Conservation (phyloP, 768 basidiomycete genomes). For the Leccinum subtestaceum region DNA sequence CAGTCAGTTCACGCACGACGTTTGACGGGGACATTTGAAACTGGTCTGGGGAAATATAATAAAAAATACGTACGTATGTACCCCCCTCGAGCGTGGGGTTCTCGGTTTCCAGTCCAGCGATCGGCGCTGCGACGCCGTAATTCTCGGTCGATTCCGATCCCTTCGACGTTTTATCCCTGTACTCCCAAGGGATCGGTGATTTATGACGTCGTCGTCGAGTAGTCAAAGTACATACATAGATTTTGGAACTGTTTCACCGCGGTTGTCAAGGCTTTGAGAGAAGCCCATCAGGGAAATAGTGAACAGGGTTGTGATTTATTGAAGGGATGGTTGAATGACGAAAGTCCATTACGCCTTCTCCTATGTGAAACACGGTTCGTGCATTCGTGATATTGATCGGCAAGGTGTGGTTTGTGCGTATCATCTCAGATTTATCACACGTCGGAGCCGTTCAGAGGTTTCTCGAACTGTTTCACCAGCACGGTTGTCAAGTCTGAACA, state of each 20-base stretch:
- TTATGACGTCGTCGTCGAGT: not conserved
- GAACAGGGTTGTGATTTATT: constrained; percentile 1
- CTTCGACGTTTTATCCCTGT: not conserved
- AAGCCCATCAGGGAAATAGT: not conserved
- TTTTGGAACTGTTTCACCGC: not conserved
- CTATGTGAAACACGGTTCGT: not conserved
- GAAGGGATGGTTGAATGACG: not conserved
- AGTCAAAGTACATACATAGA: not conserved
- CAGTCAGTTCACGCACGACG: not conserved
- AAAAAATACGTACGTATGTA: not conserved
- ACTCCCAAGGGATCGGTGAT: not conserved
- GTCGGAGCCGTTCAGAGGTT: not conserved
- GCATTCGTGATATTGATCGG: not conserved
- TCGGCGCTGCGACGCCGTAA: not conserved
- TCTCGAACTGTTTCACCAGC: not conserved
- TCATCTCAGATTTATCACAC: not conserved
- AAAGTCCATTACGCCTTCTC: not conserved
- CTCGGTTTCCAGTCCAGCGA: not conserved
- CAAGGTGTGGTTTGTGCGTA: not conserved
- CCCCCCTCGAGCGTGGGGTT: not conserved
- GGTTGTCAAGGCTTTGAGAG: constrained; percentile 6
- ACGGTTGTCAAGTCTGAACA: not conserved
- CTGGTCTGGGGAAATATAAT: not conserved
- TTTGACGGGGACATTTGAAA: not conserved
- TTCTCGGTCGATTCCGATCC: not conserved